phyloP scores from a whole-genome alignment of 2,329 filamentous ascomycete genomes.

The Mariannaea elegans region DNA sequence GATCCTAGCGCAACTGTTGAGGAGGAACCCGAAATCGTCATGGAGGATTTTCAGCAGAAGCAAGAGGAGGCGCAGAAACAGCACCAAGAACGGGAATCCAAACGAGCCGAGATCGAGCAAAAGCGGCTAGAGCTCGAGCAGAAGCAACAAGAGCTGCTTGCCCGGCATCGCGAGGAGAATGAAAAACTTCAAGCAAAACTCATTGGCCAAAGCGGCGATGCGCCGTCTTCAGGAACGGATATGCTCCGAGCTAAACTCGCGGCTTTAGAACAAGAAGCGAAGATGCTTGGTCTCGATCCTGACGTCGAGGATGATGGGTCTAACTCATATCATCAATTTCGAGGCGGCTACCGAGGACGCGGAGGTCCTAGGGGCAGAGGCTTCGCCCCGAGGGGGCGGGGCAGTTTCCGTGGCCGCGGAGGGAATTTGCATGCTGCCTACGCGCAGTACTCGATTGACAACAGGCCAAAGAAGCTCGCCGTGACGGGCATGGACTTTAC shows the following conservation, averaged over 20 bases:
- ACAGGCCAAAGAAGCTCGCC: constrained; percentile 74
- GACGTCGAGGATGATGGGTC: constrained; percentile 55
- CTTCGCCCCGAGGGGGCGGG: constrained; percentile 49
- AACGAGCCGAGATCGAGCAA: constrained; percentile 69
- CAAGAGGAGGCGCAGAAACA: constrained; percentile 77
- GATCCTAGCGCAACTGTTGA: constrained; percentile 29
- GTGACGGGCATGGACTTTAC: constrained; percentile 72
- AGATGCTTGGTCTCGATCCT: constrained; percentile 73
- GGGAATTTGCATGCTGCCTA: constrained; percentile 64
- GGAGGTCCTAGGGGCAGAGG: constrained; percentile 35
- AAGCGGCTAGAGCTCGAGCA: constrained; percentile 71
- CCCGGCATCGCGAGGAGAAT: constrained; percentile 72
- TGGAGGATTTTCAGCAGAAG: constrained; percentile 72
- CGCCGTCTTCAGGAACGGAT: constrained; percentile 62
- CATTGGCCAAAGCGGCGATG: constrained; percentile 42
- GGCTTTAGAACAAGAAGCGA: constrained; percentile 77
- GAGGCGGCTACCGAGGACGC: constrained; percentile 46
- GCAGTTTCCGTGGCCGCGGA: constrained; percentile 52
- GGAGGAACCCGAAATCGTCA: constrained; percentile 67
- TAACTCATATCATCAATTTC: constrained; percentile 28
- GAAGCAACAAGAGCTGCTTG: constrained; percentile 68
- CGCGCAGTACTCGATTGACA: constrained; percentile 75
- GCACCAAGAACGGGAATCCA: constrained; percentile 71
- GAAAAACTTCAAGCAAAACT: constrained; percentile 69
- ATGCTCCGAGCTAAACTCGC: constrained; percentile 76